phyloP scores from a whole-genome alignment of 78 protist genomes.

The Polysphondylium violaceum region DNA sequence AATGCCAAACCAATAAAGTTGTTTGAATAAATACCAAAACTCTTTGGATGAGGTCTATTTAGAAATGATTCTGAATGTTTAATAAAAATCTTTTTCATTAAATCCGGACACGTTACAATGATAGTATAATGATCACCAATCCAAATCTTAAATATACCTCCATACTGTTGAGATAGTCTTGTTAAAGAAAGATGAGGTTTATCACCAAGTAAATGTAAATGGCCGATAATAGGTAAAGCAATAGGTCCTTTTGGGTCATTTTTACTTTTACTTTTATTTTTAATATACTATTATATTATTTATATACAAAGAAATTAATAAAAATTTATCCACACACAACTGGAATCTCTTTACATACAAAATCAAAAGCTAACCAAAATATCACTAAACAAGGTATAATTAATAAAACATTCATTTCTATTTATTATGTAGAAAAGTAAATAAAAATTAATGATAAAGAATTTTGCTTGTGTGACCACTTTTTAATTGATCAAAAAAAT shows the following conservation, averaged over 20 bases:
- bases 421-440: no score
- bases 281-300: no score
- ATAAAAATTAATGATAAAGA: no score
- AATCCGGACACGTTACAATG: neutral
- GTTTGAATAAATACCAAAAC: neutral
- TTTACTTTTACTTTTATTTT: conserved; percentile 22
- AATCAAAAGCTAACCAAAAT: no score
- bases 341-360: no score
- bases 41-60: conserved; percentile 8
- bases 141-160: conserved; percentile 5
- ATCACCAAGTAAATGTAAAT: conserved; percentile 50
- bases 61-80: conserved; percentile 8
- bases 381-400: no score
- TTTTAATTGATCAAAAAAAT: no score
- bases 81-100: conserved; percentile 12
- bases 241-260: conserved; percentile 27
- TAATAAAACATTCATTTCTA: no score
- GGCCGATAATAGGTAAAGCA: conserved; percentile 23
- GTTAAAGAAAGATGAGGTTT: conserved; percentile 21
- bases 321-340: no score
- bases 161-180: neutral
- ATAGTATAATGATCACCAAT: conserved; percentile 49
- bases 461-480: no score
- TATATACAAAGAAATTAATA: no score
- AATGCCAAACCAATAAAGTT: conserved; percentile 5